Conservation (phyloP, 768 basidiomycete genomes). For the Suillus alpinus region DNA sequence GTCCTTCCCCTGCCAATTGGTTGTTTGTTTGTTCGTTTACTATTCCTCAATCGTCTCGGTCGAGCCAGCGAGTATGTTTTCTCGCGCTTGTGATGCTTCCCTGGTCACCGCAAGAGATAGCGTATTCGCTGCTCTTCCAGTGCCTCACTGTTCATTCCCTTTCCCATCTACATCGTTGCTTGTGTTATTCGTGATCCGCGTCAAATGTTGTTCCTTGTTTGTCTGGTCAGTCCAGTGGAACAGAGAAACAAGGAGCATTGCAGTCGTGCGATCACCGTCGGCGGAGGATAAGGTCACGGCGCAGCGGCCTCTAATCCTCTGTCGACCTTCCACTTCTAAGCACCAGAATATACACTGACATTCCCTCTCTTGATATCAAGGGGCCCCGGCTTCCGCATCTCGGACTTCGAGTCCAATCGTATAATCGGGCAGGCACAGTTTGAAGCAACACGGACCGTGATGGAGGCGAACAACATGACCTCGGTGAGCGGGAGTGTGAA, state of each 20-base stretch:
- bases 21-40: neutral
- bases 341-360: neutral
- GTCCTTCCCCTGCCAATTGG: neutral
- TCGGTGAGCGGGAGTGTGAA: constrained; percentile 59
- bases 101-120: too few species aligned
- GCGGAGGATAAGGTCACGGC: too few species aligned
- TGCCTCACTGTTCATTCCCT: neutral
- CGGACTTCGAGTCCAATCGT: constrained; percentile 72
- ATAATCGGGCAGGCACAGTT: constrained; percentile 73
- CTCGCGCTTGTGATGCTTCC: accelerated
- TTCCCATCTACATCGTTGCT: neutral
- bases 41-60: neutral
- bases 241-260: neutral
- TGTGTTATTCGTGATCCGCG: neutral
- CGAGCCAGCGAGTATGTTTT: neutral
- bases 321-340: neutral
- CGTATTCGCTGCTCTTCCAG: neutral
- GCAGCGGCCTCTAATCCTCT: constrained; percentile 2
- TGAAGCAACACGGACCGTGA: constrained; percentile 61
- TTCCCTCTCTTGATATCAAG: constrained; percentile 30
- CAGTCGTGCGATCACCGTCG: neutral
- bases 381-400: constrained; percentile 72
- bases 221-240: neutral
- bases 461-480: constrained; percentile 45
- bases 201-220: neutral